These are phyloP conservation scores for Citrus reticulata DNA, from an alignment of 345 rosid species.

Conservation along the genomic window DNA sequence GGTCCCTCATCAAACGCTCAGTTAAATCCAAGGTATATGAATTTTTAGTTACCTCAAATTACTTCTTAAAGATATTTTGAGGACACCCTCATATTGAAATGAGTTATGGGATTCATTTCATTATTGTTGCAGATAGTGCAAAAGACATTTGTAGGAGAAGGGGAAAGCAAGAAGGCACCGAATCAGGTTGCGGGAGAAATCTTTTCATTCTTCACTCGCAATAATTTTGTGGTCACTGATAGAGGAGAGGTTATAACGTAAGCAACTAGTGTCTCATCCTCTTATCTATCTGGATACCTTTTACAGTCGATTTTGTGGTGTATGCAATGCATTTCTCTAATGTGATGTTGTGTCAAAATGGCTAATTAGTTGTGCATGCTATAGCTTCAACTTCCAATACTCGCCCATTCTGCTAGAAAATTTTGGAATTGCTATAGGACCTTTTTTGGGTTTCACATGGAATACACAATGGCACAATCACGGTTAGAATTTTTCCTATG, in stretches of 20 bases:
- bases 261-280: slow-evolving; percentile 14
- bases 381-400: background rate
- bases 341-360: background rate
- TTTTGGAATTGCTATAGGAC: background rate
- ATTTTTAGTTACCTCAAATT: background rate
- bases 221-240: slow-evolving; percentile 70
- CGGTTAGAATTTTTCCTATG: background rate
- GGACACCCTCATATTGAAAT: background rate
- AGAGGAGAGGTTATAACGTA: slow-evolving; percentile 95
- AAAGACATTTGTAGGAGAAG: slow-evolving; percentile 65
- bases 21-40: slow-evolving; percentile 80
- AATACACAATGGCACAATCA: background rate
- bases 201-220: slow-evolving; percentile 80
- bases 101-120: background rate
- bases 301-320: background rate
- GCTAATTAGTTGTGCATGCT: background rate
- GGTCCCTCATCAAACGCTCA: slow-evolving; percentile 98
- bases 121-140: slow-evolving; percentile 63
- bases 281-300: background rate
- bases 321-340: background rate
- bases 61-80: background rate
- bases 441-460: background rate
- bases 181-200: slow-evolving; percentile 83
- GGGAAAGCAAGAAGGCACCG: slow-evolving; percentile 52
- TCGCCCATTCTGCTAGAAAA: background rate